phyloP scores from a whole-genome alignment of 2,329 filamentous ascomycete genomes.

The Claviceps digitariae region DNA sequence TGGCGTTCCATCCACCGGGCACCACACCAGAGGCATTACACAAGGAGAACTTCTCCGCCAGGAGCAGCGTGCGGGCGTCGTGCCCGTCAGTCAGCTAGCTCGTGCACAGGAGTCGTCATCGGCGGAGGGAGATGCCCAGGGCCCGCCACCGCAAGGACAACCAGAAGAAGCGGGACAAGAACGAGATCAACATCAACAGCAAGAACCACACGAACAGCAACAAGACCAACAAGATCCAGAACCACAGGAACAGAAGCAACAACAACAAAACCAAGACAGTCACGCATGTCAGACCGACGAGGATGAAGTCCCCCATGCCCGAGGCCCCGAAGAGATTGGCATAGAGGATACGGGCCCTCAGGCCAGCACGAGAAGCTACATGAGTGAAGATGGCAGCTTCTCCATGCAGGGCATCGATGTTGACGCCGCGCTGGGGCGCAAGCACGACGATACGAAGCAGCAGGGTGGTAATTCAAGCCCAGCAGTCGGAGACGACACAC shows the following conservation, averaged over 20 bases:
- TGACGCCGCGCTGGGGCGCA: conserved; percentile 47
- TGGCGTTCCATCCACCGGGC: conserved; percentile 43
- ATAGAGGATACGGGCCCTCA: conserved; percentile 78
- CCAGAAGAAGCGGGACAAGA: background rate
- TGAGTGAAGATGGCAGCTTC: conserved; percentile 26
- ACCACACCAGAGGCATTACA: conserved; percentile 46
- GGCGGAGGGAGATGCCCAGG: background rate
- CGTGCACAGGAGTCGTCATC: conserved; percentile 23
- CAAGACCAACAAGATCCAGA: background rate
- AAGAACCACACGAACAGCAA: background rate
- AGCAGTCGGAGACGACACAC: background rate
- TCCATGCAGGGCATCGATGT: conserved; percentile 44
- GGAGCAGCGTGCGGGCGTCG: conserved; percentile 70
- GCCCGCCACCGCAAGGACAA: background rate
- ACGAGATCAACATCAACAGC: background rate
- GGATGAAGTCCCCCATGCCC: conserved; percentile 61
- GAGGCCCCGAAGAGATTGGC: conserved; percentile 74
- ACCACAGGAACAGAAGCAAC: conserved; percentile 17
- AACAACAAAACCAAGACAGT: conserved; percentile 39
- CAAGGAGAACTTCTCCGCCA: conserved; percentile 78
- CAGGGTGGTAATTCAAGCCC: background rate
- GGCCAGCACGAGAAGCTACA: conserved; percentile 25
- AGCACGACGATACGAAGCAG: conserved; percentile 17
- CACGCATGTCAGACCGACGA: conserved; percentile 30
- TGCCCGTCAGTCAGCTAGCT: conserved; percentile 50